A percentile compares a stretch with the other conserved stretches of the same genome.
Evolutionary conservation across 768 basidiomycete species (phyloP).

Genomic region (Pleurotus platypus): DNA sequence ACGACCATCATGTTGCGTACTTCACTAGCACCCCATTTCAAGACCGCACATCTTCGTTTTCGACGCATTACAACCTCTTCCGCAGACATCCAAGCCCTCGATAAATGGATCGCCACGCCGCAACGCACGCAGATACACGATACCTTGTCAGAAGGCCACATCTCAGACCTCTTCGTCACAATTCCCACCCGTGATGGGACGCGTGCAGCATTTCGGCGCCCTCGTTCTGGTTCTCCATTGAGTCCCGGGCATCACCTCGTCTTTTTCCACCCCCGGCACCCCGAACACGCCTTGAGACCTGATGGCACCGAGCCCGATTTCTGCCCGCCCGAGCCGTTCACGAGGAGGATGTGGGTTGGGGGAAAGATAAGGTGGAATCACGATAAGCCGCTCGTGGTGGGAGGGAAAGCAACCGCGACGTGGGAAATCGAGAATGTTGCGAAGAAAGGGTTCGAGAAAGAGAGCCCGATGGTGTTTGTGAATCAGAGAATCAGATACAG

Average conservation of each 20-base stretch:
- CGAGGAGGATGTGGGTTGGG: conserved; percentile 79
- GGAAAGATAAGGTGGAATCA: conserved; percentile 64
- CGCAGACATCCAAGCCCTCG: conserved; percentile 21
- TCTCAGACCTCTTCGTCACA: conserved; percentile 63
- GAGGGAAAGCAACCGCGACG: conserved; percentile 44
- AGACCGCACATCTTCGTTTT: neutral
- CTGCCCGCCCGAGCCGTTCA: conserved; percentile 70
- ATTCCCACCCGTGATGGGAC: conserved; percentile 68
- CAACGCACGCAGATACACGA: neutral
- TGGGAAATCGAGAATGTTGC: conserved; percentile 48
- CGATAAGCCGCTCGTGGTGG: conserved; percentile 44
- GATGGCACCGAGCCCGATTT: conserved; percentile 75
- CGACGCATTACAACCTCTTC: neutral
- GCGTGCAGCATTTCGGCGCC: conserved; percentile 34
- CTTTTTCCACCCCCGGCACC: conserved; percentile 67
- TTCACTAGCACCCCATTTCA: neutral
- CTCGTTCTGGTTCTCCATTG: conserved; percentile 37
- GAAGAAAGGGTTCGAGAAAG: conserved; percentile 63
- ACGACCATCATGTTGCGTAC: neutral
- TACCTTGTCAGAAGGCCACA: conserved; percentile 23
- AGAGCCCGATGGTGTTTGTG: conserved; percentile 69
- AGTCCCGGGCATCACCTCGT: conserved; percentile 66
- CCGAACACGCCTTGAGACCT: conserved; percentile 49
- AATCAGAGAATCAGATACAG: conserved; percentile 57
- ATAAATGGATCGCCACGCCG: conserved; percentile 3